These are phyloP conservation scores for Rhizophagus prolifer DNA, from an alignment of 192 early-diverging fungal species.

Conservation along the genomic window DNA sequence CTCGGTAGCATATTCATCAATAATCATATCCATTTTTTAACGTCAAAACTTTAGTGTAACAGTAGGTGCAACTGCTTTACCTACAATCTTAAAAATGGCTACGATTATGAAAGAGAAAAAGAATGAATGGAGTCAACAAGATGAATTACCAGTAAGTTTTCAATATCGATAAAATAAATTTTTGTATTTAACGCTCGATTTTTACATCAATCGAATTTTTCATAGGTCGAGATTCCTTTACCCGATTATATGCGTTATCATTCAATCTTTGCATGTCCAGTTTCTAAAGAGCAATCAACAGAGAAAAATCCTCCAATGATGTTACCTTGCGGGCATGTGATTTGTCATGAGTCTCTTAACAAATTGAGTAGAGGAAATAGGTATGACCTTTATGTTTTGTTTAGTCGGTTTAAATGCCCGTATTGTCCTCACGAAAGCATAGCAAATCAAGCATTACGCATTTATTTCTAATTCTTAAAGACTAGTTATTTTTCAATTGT, in stretches of 20 bases:
- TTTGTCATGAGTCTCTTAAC: conserved; percentile 86
- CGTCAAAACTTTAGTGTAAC: conserved; percentile 45
- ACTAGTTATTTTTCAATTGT: neutral
- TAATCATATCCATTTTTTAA: neutral
- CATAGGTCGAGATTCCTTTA: conserved; percentile 84
- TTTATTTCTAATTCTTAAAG: conserved; percentile 65
- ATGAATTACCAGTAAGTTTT: conserved; percentile 78
- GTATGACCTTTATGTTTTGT: conserved; percentile 21
- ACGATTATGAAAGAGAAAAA: conserved; percentile 82
- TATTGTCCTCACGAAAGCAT: conserved; percentile 92
- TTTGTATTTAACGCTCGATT: neutral
- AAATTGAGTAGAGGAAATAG: conserved; percentile 75
- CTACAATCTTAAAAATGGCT: conserved; percentile 89
- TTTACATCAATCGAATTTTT: neutral
- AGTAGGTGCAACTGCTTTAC: conserved; percentile 87
- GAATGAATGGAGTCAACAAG: conserved; percentile 87
- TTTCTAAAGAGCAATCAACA: conserved; percentile 91
- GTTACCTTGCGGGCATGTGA: conserved; percentile 96
- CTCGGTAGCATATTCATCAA: neutral
- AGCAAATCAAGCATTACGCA: conserved; percentile 70
- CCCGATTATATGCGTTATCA: conserved; percentile 86
- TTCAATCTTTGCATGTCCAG: conserved; percentile 95
- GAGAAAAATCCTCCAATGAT: conserved; percentile 97
- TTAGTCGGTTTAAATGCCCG: conserved; percentile 88
- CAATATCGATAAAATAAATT: neutral